These are phyloP conservation scores for Candida ulmi DNA, from an alignment of 805 yeast species.

Conservation along the genomic window DNA sequence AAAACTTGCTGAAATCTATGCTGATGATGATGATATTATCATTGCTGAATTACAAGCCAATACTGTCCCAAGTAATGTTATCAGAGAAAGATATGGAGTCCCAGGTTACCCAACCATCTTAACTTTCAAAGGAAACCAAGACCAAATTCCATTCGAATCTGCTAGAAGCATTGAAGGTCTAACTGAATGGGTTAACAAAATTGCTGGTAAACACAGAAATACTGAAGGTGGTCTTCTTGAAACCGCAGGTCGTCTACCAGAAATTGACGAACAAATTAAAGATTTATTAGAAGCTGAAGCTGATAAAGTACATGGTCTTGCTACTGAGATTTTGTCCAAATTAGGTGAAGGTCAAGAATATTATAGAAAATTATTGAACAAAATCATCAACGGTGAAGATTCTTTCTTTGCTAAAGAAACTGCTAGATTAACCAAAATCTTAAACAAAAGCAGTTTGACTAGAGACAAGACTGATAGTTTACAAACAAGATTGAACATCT, in stretches of 20 bases:
- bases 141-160: conserved; percentile 27
- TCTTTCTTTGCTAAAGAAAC: conserved; percentile 37
- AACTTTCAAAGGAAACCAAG: conserved; percentile 32
- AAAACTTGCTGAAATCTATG: conserved; percentile 39
- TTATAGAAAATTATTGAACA: conserved; percentile 42
- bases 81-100: conserved; percentile 35
- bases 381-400: conserved; percentile 38
- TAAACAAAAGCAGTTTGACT: conserved; percentile 30
- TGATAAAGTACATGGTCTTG: conserved; percentile 15
- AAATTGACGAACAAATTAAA: conserved; percentile 23
- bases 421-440: conserved; percentile 36
- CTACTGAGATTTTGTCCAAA: conserved; percentile 27
- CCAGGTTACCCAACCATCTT: conserved; percentile 47
- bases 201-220: conserved; percentile 30
- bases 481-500: conserved; percentile 43
- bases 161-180: conserved; percentile 43
- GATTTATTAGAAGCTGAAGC: conserved; percentile 22
- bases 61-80: conserved; percentile 36
- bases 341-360: conserved; percentile 30
- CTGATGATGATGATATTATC: conserved; percentile 30
- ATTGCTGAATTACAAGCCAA: conserved; percentile 40
- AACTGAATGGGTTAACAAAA: conserved; percentile 45
- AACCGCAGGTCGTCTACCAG: conserved; percentile 30
- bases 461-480: conserved; percentile 41
- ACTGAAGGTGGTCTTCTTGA: conserved; percentile 29